A percentile compares a stretch with the other conserved stretches of the same genome.
Evolutionary conservation across 495 filamentous ascomycete species (phyloP).

Genomic region (Neurospora terricola): DNA sequence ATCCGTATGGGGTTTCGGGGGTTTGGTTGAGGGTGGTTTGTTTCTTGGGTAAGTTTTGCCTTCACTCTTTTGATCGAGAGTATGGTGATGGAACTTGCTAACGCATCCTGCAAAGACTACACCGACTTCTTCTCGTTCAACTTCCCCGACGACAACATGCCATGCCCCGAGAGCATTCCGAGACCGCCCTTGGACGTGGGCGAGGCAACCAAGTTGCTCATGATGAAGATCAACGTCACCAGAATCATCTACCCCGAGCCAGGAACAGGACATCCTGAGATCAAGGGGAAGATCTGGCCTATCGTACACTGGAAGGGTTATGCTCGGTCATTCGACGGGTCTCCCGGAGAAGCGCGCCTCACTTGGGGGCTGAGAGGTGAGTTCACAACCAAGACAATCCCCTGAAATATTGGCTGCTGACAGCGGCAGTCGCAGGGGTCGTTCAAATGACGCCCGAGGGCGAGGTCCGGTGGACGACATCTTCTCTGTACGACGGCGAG

Average conservation of each 20-base stretch:
- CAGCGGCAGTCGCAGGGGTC: slow-evolving; percentile 25
- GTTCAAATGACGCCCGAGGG: slow-evolving; percentile 50
- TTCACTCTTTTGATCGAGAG: background rate
- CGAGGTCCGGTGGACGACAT: slow-evolving; percentile 57
- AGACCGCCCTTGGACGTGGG: slow-evolving; percentile 40
- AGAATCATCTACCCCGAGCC: slow-evolving; percentile 37
- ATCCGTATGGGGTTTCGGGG: slow-evolving; percentile 52
- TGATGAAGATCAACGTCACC: slow-evolving; percentile 47
- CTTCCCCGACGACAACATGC: slow-evolving; percentile 27
- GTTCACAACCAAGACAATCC: slow-evolving; percentile 21
- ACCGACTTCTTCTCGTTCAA: slow-evolving; percentile 55
- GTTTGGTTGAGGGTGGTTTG: slow-evolving; percentile 50
- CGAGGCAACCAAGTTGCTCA: slow-evolving; percentile 54
- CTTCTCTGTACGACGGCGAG: slow-evolving; percentile 49
- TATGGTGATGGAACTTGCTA: background rate
- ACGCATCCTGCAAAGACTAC: slow-evolving; percentile 34
- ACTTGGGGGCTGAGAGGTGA: slow-evolving; percentile 41
- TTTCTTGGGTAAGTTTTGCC: slow-evolving; percentile 26
- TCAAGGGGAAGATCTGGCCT: slow-evolving; percentile 41
- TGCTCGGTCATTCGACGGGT: slow-evolving; percentile 42
- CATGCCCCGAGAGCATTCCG: slow-evolving; percentile 27
- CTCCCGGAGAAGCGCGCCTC: slow-evolving; percentile 47
- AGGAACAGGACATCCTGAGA: slow-evolving; percentile 5
- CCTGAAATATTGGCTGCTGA: background rate
- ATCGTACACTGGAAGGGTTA: slow-evolving; percentile 49